A percentile compares a stretch with the other conserved stretches of the same genome.
Evolutionary conservation across 371 early-diverging fungal genomes (phyloP).

Genomic region (Thermomucor indicae-seudaticae): DNA sequence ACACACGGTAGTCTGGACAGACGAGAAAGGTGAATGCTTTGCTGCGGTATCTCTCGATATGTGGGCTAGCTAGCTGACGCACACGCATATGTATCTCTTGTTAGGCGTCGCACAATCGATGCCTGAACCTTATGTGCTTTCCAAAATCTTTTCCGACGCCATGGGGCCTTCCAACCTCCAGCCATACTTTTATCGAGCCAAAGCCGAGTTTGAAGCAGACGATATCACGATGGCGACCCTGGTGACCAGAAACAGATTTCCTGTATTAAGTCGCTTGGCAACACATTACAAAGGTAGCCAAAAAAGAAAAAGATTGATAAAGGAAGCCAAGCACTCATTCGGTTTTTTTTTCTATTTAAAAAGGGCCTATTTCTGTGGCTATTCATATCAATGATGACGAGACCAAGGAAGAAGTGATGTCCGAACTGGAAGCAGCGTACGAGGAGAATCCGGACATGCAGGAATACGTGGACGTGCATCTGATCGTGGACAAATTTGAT

Average conservation of each 20-base stretch:
- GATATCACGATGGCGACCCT: constrained; percentile 39
- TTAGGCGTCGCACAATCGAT: constrained; percentile 10
- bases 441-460: constrained; percentile 29
- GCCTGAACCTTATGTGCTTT: constrained; percentile 29
- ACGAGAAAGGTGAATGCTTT: constrained; percentile 10
- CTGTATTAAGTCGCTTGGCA: constrained; percentile 36
- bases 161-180: constrained; percentile 38
- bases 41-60: not conserved
- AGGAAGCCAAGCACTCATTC: not conserved
- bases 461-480: constrained; percentile 50
- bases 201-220: constrained; percentile 7
- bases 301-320: too few species aligned
- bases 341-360: constrained; percentile 2
- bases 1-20: constrained; percentile 9
- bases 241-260: constrained; percentile 44
- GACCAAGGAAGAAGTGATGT: constrained; percentile 24
- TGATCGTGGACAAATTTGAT: constrained; percentile 47
- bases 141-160: constrained; percentile 37
- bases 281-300: constrained; percentile 31
- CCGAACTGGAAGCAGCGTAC: constrained; percentile 25
- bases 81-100: not conserved
- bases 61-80: not conserved
- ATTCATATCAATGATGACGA: constrained; percentile 44
- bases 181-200: constrained; percentile 37
- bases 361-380: constrained; percentile 49